Evolutionary conservation across 2,329 filamentous ascomycete genomes (phyloP).

Genomic region (Paraphaeosphaeria sporulosa): DNA sequence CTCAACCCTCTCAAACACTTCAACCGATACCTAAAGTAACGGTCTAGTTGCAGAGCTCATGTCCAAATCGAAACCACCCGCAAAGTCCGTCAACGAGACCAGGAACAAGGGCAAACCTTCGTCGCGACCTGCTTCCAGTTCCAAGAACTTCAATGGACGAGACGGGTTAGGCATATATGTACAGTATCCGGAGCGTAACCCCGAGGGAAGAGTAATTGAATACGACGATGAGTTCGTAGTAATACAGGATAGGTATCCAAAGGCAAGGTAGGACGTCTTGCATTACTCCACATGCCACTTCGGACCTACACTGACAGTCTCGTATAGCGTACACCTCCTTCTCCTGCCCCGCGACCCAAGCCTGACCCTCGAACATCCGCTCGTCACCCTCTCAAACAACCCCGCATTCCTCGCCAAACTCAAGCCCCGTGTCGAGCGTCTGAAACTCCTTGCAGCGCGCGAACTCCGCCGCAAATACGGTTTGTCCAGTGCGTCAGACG

Average conservation of each 20-base stretch:
- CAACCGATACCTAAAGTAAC: constrained; percentile 30
- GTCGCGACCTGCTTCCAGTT: constrained; percentile 36
- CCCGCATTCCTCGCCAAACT: constrained; percentile 71
- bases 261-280: constrained; percentile 55
- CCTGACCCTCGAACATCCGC: constrained; percentile 73
- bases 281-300: not conserved
- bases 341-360: constrained; percentile 77
- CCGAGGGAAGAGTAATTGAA: constrained; percentile 68
- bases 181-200: constrained; percentile 66
- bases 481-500: constrained; percentile 68
- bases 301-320: not conserved
- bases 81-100: constrained; percentile 13
- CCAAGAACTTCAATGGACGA: constrained; percentile 50
- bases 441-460: constrained; percentile 71
- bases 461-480: constrained; percentile 78
- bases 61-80: constrained; percentile 43
- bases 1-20: not conserved
- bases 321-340: constrained; percentile 75
- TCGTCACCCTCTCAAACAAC: constrained; percentile 75
- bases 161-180: constrained; percentile 74
- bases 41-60: constrained; percentile 57
- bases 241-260: constrained; percentile 86
- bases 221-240: constrained; percentile 74
- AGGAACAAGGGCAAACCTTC: constrained; percentile 22
- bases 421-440: constrained; percentile 65